Conservation (phyloP, 768 basidiomycete genomes). For the Leucogyrophana mollusca region DNA sequence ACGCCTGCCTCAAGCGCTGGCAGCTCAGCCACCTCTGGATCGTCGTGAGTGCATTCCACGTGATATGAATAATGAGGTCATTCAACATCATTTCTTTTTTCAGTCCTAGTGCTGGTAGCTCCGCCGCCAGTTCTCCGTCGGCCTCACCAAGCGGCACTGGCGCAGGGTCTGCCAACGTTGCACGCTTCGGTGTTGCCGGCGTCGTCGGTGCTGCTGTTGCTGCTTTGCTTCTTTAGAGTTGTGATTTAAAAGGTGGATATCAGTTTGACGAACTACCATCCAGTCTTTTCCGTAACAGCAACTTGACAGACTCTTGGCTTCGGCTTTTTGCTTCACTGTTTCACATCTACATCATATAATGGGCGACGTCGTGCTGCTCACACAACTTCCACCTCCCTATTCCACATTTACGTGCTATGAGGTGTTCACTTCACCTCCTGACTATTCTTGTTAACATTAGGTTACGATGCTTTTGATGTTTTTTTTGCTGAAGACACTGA, state of each 20-base stretch:
- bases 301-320: constrained; percentile 10
- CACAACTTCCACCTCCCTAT: not conserved
- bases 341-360: constrained; percentile 15
- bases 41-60: constrained; percentile 13
- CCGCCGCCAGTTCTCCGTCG: constrained; percentile 22
- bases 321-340: constrained; percentile 11
- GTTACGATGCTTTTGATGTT: no score
- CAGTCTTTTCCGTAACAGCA: not conserved
- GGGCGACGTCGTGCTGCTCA: constrained; percentile 1
- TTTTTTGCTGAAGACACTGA: no score
- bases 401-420: not conserved
- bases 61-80: not conserved
- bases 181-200: constrained; percentile 45
- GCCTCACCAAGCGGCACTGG: constrained; percentile 26
- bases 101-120: constrained; percentile 2
- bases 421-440: not conserved
- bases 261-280: constrained; percentile 8
- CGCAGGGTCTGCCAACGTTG: constrained; percentile 39
- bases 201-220: constrained; percentile 31
- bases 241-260: constrained; percentile 16
- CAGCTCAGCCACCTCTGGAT: not conserved
- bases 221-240: constrained; percentile 37
- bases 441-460: not conserved
- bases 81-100: not conserved
- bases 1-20: constrained; percentile 4